A percentile compares a stretch with the other conserved stretches of the same genome.
Conservation (phyloP, 805 yeast genomes). For the Wickerhamiella spandovensis region DNA sequence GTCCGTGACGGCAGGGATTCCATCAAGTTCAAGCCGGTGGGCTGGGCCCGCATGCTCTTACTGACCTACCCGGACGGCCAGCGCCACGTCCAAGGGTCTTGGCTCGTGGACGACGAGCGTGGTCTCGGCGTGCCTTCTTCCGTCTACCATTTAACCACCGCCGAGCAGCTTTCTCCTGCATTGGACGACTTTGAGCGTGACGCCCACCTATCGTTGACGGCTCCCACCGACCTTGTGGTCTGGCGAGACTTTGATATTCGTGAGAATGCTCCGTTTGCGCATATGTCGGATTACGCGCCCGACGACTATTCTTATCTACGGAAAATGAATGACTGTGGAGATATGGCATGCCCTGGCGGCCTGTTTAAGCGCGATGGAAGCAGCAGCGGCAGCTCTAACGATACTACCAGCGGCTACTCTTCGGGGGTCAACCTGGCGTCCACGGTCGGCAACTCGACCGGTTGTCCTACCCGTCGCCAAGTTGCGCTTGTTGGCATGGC, state of each 20-base stretch:
- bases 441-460: constrained; percentile 22
- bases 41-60: constrained; percentile 24
- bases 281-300: constrained; percentile 6
- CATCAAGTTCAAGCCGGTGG: constrained; percentile 17
- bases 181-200: constrained; percentile 6
- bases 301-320: constrained; percentile 4
- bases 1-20: constrained; percentile 8
- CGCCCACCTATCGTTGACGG: neutral
- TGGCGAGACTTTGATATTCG: constrained; percentile 21
- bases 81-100: constrained; percentile 15
- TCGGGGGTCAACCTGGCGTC: constrained; percentile 10
- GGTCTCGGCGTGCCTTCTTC: constrained; percentile 21
- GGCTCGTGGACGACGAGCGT: constrained; percentile 23
- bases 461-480: constrained; percentile 23
- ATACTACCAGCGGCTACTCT: neutral
- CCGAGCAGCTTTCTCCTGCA: constrained; percentile 2
- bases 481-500: constrained; percentile 27
- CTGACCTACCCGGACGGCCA: constrained; percentile 4
- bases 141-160: constrained; percentile 17
- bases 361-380: neutral
- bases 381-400: neutral
- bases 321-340: no score
- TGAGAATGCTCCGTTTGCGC: constrained; percentile 2
- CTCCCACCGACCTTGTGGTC: constrained; percentile 9
- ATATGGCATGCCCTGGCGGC: neutral